Conservation (phyloP, 345 rosid species). For the Arabidopsis suecica region DNA sequence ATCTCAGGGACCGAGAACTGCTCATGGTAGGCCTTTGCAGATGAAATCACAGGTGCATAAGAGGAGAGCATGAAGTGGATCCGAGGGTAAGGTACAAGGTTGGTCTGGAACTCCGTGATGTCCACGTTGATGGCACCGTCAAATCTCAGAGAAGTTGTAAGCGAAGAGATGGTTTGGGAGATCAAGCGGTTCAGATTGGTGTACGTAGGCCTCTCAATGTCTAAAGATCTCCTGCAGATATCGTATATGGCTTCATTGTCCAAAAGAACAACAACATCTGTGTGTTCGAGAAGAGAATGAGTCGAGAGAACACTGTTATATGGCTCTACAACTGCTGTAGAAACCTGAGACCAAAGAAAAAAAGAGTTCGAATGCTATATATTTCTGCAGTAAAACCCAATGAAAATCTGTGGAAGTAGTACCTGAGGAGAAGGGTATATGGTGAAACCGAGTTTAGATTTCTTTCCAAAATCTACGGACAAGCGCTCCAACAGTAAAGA, state of each 20-base stretch:
- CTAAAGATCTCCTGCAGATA: slow-evolving; percentile 77
- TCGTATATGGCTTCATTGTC: slow-evolving; percentile 90
- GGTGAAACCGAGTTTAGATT: slow-evolving; percentile 51
- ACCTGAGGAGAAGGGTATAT: slow-evolving; percentile 56
- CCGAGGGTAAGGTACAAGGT: slow-evolving; percentile 84
- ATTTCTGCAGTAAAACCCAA: neutral
- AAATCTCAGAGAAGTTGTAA: slow-evolving; percentile 79
- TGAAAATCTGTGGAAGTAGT: neutral
- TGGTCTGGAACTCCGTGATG: slow-evolving; percentile 79
- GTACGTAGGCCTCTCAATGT: slow-evolving; percentile 81
- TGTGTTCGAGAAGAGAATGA: slow-evolving; percentile 85
- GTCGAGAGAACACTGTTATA: slow-evolving; percentile 85
- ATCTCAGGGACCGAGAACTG: slow-evolving; percentile 81
- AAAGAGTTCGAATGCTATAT: neutral
- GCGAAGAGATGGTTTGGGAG: slow-evolving; percentile 76
- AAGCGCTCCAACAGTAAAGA: slow-evolving; percentile 51
- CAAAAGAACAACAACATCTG: slow-evolving; percentile 76
- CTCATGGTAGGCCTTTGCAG: slow-evolving; percentile 83
- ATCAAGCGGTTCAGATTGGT: slow-evolving; percentile 78
- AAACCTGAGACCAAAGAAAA: slow-evolving; percentile 54
- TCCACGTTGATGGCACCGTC: slow-evolving; percentile 91
- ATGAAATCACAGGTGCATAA: slow-evolving; percentile 79
- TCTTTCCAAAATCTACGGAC: slow-evolving; percentile 52
- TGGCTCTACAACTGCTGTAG: slow-evolving; percentile 86
- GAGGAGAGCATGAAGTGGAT: slow-evolving; percentile 92